Evolutionary conservation across 257 asterid genomes (phyloP).

Genomic region (Lantana camara): DNA sequence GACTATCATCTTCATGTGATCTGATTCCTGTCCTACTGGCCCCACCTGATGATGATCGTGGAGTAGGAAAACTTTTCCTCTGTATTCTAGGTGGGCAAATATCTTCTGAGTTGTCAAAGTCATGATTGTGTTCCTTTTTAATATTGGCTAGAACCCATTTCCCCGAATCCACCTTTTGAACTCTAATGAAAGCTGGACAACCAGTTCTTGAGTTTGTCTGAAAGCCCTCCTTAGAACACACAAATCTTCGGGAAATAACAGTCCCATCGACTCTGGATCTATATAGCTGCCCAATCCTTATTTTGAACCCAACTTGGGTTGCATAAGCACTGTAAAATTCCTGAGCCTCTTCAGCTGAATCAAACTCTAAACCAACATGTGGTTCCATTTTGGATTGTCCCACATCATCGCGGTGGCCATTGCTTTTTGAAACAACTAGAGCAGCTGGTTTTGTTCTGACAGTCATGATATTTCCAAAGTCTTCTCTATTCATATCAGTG

Average conservation of each 20-base stretch:
- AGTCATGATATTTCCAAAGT: constrained; percentile 55
- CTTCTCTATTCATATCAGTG: constrained; percentile 75
- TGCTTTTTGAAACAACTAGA: constrained; percentile 43
- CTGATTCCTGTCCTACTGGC: constrained; percentile 90
- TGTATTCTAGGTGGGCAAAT: constrained; percentile 61
- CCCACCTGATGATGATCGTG: constrained; percentile 61
- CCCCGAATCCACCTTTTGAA: constrained; percentile 81
- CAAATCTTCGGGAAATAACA: constrained; percentile 83
- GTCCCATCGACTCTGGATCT: constrained; percentile 87
- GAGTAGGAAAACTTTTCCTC: constrained; percentile 63
- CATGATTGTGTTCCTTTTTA: constrained; percentile 89
- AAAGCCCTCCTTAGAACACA: constrained; percentile 92
- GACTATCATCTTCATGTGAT: constrained; percentile 77
- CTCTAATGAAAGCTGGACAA: constrained; percentile 87
- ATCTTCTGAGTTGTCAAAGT: constrained; percentile 61
- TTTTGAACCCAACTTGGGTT: constrained; percentile 73
- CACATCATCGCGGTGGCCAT: constrained; percentile 52
- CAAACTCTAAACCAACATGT: constrained; percentile 75
- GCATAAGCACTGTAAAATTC: constrained; percentile 77
- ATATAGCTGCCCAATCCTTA: constrained; percentile 90
- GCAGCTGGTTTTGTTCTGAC: constrained; percentile 65
- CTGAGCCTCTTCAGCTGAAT: constrained; percentile 88
- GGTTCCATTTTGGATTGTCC: constrained; percentile 75
- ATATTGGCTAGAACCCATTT: constrained; percentile 86
- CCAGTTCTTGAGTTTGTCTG: constrained; percentile 92